Base-by-base conservation (phyloP, 1,139 yeast genomes). In the Tardiomyces blankii region DNA sequence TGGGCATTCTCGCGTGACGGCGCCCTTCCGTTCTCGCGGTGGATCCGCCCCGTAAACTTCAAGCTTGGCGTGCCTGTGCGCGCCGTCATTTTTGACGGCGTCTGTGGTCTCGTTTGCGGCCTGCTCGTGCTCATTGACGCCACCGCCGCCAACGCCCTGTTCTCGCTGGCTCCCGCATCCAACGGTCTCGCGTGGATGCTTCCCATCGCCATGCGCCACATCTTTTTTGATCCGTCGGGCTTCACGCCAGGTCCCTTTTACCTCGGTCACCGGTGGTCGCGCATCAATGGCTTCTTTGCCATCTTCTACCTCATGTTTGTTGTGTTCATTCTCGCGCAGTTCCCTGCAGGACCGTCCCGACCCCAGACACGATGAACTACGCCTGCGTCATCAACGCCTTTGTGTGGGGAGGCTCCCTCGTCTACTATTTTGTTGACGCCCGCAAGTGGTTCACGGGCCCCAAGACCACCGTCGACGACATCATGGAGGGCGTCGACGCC, bases 1-100 rank as follows among this genome's bases (percentile, higher is more conserved):
- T 87, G 80, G 67, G 87, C 94, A 13, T 80, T 87, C 65, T 86
- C 95, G 45, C 77, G 96, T 64, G 96, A 87, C 61, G 88, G 84
- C 42, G 95, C 93, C 0, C 66, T 87, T 42, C 96, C 96, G 0
- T 78, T 73, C 54, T 76, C 80, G 12, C 18, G 44, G 9, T 46
- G 35, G 38, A 43, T 51, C 44, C 46, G 47, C 39, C 33, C 42
- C 14, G 82, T 79, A 42, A 66, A 77, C 54, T 69, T 69, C 41
- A 68, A 56, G 51, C 62, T 75, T 16, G 67, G 72, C 30, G 80
- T 77, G 18, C 86, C 86, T 8, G 59, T 77, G 41, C 68, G 75
- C 50, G 83, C 85, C 2, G 75, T 78, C 14, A 59, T 70, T 43
- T 74, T 74, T 50, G 77, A 74, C 18, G 76, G 77, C 28, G 48